Base-by-base conservation (phyloP, 2,329 filamentous ascomycete species). In the Didymella lethalis region DNA sequence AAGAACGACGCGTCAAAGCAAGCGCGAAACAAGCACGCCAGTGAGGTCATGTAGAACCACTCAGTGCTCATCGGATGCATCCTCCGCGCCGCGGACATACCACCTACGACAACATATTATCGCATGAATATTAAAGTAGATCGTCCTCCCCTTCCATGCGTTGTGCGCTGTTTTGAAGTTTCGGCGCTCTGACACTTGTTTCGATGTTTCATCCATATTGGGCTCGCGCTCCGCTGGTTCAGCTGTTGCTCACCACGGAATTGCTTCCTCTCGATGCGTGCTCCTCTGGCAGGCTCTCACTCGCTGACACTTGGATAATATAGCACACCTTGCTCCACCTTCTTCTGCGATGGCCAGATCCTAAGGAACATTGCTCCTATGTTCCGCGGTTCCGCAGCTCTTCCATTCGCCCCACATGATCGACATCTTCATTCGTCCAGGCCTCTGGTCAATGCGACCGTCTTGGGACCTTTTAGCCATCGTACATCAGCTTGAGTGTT, bases 401-500 rank as follows among this genome's bases (percentile, higher is more conserved):
- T 66, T 63, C 58, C 58, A 34, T 57, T 50, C 61, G 36, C 60
- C 48, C 55, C 43, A 54, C 59, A 55, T 48, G 34, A 46, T 58
- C 45, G 46, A 46, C 53, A 40, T 44, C 26, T 18, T 32, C 49
- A 20, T 57, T 51, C 45, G 54, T 46, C 50, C 52, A 48, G 53
- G 48, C 48, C 38, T 18, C 44, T 44, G 16, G 46, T 43, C 46
- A 48, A 43, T 63, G 54, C 46, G 57, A 45, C 67, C 64, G 51
- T 71, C 70, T 68, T 63, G 54, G 44, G 57, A 45, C 66, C 64
- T 54, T 72, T 72, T 68, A 71, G 61, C 66, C 69, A 65, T 59
- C 29, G 48, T 23, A 41, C 20, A 40, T 57, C 55, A 57, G 54
- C 50, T 63, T 54, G 48, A 59, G 44, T 57, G 32, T 34, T 44